A percentile compares a stretch with the other conserved stretches of the same genome.
Evolutionary conservation across 2,329 filamentous ascomycete species (phyloP).

Genomic region (Coleophoma cylindrospora): DNA sequence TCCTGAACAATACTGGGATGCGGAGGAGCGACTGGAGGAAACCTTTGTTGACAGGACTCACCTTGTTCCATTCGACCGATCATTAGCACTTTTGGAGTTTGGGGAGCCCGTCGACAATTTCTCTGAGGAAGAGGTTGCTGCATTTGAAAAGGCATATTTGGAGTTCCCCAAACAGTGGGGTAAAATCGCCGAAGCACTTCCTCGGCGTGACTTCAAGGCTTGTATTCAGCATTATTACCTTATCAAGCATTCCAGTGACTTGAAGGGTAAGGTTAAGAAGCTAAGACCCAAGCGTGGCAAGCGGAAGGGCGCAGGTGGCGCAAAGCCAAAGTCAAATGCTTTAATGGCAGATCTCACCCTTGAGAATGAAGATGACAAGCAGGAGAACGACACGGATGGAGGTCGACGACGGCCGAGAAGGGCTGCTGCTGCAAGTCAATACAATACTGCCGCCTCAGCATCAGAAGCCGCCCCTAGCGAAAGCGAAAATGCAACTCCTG

Average conservation of each 20-base stretch:
- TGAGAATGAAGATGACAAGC: slow-evolving; percentile 20
- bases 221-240: slow-evolving; percentile 86
- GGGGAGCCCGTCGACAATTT: slow-evolving; percentile 72
- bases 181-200: slow-evolving; percentile 64
- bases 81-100: slow-evolving; percentile 67
- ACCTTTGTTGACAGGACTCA: slow-evolving; percentile 64
- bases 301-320: slow-evolving; percentile 49
- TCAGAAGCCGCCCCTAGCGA: slow-evolving; percentile 57
- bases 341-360: slow-evolving; percentile 61
- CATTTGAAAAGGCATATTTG: slow-evolving; percentile 70
- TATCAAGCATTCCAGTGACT: slow-evolving; percentile 68
- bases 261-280: slow-evolving; percentile 71
- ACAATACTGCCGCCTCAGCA: not conserved
- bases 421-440: slow-evolving; percentile 34
- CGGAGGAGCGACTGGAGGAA: slow-evolving; percentile 51
- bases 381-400: slow-evolving; percentile 46
- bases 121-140: slow-evolving; percentile 61
- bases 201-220: slow-evolving; percentile 66
- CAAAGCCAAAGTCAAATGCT: slow-evolving; percentile 51
- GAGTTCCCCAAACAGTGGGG: slow-evolving; percentile 81
- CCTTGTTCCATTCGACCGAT: slow-evolving; percentile 57
- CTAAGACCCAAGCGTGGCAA: slow-evolving; percentile 42
- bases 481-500: slow-evolving; percentile 52
- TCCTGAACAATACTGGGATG: slow-evolving; percentile 63
- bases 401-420: slow-evolving; percentile 57